Percentiles rank a stretch among this genome's conserved stretches.
These are phyloP conservation scores for Nothophoma quercina DNA, from an alignment of 2,329 filamentous ascomycete species.

Conservation along the genomic window DNA sequence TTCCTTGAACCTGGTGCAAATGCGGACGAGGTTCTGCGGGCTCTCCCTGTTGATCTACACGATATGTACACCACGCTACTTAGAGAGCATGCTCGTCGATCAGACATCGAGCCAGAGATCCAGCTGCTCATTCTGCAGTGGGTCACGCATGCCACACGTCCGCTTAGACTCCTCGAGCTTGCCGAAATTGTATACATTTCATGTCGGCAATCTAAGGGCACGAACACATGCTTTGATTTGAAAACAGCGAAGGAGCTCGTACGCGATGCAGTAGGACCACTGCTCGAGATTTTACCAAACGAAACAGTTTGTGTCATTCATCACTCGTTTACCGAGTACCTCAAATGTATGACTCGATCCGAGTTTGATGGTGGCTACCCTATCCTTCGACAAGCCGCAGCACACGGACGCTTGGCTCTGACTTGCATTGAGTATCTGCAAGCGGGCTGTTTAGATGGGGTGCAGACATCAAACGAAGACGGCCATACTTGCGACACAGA, in stretches of 20 bases:
- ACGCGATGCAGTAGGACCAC: slow-evolving; percentile 49
- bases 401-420: slow-evolving; percentile 21
- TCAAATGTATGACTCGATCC: slow-evolving; percentile 27
- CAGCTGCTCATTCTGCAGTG: slow-evolving; percentile 52
- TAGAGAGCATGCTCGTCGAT: slow-evolving; percentile 46
- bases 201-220: background rate
- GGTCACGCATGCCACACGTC: slow-evolving; percentile 53
- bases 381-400: slow-evolving; percentile 9
- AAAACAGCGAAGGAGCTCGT: slow-evolving; percentile 39
- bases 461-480: background rate
- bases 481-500: background rate
- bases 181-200: slow-evolving; percentile 37
- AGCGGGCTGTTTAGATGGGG: slow-evolving; percentile 18
- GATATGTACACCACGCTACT: slow-evolving; percentile 53
- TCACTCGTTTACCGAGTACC: slow-evolving; percentile 59
- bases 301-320: slow-evolving; percentile 57
- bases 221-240: background rate
- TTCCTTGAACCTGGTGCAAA: slow-evolving; percentile 35
- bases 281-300: slow-evolving; percentile 56
- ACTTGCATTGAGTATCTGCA: slow-evolving; percentile 23
- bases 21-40: slow-evolving; percentile 34
- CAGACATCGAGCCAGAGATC: slow-evolving; percentile 37
- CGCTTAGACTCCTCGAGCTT: slow-evolving; percentile 55
- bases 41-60: slow-evolving; percentile 49
- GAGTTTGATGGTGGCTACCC: slow-evolving; percentile 11